phyloP scores from a whole-genome alignment of 2,329 filamentous ascomycete genomes.

The Penicillium paneum region DNA sequence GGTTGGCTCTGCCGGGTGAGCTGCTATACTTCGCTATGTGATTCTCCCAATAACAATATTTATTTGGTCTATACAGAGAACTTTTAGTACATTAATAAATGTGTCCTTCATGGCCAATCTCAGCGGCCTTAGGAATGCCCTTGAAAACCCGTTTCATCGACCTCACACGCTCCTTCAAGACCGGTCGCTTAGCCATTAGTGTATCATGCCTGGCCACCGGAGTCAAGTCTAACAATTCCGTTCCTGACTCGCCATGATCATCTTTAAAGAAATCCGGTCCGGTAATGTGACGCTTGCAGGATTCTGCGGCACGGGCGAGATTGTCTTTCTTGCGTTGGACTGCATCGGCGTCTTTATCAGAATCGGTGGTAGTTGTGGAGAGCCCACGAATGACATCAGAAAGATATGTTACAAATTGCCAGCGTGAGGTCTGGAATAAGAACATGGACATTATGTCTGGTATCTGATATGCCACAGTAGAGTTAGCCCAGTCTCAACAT shows the following conservation, averaged over 20 bases:
- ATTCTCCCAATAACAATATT: neutral
- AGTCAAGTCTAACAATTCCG: conserved; percentile 30
- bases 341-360: conserved; percentile 43
- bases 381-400: conserved; percentile 59
- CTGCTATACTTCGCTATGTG: neutral
- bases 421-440: conserved; percentile 83
- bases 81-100: conserved; percentile 28
- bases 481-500: neutral
- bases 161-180: conserved; percentile 18
- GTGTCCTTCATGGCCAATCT: conserved; percentile 39
- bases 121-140: conserved; percentile 56
- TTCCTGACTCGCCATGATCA: conserved; percentile 36
- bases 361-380: conserved; percentile 47
- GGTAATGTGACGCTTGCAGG: conserved; percentile 76
- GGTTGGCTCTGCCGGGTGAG: neutral
- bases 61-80: neutral
- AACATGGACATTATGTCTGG: conserved; percentile 82
- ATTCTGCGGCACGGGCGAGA: conserved; percentile 69
- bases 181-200: conserved; percentile 24
- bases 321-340: conserved; percentile 57
- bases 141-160: conserved; percentile 50
- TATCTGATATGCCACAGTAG: conserved; percentile 50
- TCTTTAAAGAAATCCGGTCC: conserved; percentile 87
- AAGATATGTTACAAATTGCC: conserved; percentile 69
- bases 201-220: conserved; percentile 24